Base-by-base conservation (phyloP, 164 flowering plant species). In the Aristolochia californica region DNA sequence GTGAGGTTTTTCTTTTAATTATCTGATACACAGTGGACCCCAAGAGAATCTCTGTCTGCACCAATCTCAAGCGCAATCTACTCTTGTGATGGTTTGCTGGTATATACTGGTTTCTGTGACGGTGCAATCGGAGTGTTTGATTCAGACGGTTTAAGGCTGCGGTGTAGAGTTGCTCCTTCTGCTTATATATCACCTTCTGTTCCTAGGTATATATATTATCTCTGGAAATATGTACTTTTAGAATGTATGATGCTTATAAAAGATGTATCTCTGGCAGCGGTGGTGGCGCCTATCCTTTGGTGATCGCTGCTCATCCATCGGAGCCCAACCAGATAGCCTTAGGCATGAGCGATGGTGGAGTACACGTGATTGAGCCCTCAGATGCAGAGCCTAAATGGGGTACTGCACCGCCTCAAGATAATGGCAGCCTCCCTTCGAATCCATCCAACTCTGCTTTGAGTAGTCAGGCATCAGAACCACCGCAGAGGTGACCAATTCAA, bases 311-410 rank as follows among this genome's bases (percentile, higher is more conserved):
- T 24, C 88, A 85, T 61, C 91, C 91, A 27, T 67, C 77, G 1
- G 91, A 85, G 49, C 74, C 88, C 8, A 79, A 79, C 56, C 91
- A 85, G 68, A 67, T 85, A 43, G 88, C 88, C 0, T 74, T 85
- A 21, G 88, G 91, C 22, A 73, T 85, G 80, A 83, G 72, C n/a
- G 91, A 85, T 50, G 86, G 91, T 21, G 48, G 72, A 8, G 91
- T 85, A 7, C 67, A 79, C 25, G 86, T 85, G 30, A 59, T 83
- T 18, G 88, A 85, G 70, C 88, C 88, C 1, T 65, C 72, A 0
- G 91, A 83, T 51, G 69, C 55, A 10, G 84, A 83, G 44, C 57
- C 67, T 0, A 82, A 76, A 57, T 85, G 91, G 91, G 87, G 87
- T 20, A 68, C 68, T n/a, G 43, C 67, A 5, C 66, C 75, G 11